Conservation (phyloP, 345 rosid genomes). For the Linum lewisii region DNA sequence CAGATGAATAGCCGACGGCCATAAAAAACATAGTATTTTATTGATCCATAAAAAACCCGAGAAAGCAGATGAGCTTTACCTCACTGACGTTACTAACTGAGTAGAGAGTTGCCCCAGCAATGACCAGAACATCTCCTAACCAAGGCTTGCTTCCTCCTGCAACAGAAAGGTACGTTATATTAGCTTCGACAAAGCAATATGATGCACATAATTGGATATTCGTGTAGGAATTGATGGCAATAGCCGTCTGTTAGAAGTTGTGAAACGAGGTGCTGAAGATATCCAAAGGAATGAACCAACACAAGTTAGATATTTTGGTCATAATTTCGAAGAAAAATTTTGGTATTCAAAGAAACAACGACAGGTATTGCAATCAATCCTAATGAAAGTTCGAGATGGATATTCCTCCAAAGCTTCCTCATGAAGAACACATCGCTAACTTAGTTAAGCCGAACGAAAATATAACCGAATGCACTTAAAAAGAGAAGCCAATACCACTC, state of each 20-base stretch:
- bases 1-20: neutral
- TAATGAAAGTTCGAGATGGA: too few species aligned
- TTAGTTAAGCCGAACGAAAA: neutral
- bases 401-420: too few species aligned
- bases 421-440: too few species aligned
- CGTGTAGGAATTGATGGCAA: too few species aligned
- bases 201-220: too few species aligned
- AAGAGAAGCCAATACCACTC: neutral
- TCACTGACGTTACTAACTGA: slow-evolving; percentile 63
- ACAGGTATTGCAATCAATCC: too few species aligned
- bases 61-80: slow-evolving; percentile 37
- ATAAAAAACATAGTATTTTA: neutral
- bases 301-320: too few species aligned
- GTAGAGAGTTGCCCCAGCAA: slow-evolving; percentile 65
- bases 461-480: neutral
- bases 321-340: too few species aligned
- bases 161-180: slow-evolving; percentile 5
- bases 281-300: too few species aligned
- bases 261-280: too few species aligned
- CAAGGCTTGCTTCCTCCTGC: slow-evolving; percentile 59
- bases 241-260: too few species aligned
- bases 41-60: neutral
- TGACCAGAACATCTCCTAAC: slow-evolving; percentile 57
- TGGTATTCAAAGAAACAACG: too few species aligned
- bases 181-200: neutral